A percentile compares a stretch with the other conserved stretches of the same genome.
These are phyloP conservation scores for Trypanosoma vivax DNA, from an alignment of 208 protist genomes.

Conservation along the genomic window DNA sequence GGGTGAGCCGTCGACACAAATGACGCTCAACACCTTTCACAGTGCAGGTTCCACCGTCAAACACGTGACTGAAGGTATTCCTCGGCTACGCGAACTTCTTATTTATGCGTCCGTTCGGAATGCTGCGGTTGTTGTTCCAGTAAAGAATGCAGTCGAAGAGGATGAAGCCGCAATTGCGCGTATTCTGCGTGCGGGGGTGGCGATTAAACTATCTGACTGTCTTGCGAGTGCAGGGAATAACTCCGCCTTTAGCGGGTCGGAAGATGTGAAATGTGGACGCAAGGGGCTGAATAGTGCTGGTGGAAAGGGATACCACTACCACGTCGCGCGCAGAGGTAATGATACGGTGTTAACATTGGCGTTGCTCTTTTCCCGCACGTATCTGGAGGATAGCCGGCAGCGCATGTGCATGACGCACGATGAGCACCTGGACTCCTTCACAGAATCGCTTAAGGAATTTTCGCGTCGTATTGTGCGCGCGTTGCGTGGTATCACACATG, in stretches of 20 bases:
- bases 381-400: conserved; percentile 34
- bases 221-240: conserved; percentile 25
- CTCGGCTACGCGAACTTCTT: conserved; percentile 98
- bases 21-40: conserved; percentile 99
- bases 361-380: conserved; percentile 67
- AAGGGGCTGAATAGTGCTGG: background rate
- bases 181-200: conserved; percentile 52
- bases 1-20: conserved; percentile 99
- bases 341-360: conserved; percentile 49
- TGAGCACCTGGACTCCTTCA: conserved; percentile 67
- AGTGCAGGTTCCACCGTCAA: conserved; percentile 98
- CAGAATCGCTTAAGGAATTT: conserved; percentile 46
- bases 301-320: conserved; percentile 53
- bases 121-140: conserved; percentile 79
- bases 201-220: conserved; percentile 57
- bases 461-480: conserved; percentile 41
- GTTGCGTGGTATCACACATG: conserved; percentile 34
- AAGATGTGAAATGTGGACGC: background rate
- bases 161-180: conserved; percentile 62
- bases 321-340: conserved; percentile 41
- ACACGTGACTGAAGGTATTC: conserved; percentile 99
- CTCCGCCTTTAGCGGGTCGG: background rate
- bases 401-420: conserved; percentile 68
- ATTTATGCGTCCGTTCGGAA: conserved; percentile 94
- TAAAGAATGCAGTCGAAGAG: conserved; percentile 40